These are phyloP conservation scores for Penicillium manginii DNA, from an alignment of 495 filamentous ascomycete species.

Conservation along the genomic window DNA sequence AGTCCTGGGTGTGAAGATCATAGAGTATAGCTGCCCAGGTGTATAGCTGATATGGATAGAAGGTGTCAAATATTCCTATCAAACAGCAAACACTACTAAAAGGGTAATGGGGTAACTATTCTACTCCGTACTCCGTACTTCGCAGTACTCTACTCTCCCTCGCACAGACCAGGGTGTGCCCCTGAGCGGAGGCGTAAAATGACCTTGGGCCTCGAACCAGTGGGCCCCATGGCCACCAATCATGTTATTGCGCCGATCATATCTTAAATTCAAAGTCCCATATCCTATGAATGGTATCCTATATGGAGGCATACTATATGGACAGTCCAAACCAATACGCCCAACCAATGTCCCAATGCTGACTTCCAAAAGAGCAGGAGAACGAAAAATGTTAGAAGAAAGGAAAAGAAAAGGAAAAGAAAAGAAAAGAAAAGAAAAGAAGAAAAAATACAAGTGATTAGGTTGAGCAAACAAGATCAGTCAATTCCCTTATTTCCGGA, in stretches of 20 bases:
- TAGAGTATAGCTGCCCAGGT: too few relatives aligned
- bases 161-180: conserved; percentile 33
- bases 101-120: too few relatives aligned
- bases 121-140: too few relatives aligned
- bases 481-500: conserved; percentile 44
- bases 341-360: conserved; percentile 14
- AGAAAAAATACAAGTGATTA: neutral
- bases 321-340: conserved; percentile 12
- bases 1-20: too few relatives aligned
- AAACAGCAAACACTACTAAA: too few relatives aligned
- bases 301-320: too few relatives aligned
- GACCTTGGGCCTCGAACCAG: conserved; percentile 24
- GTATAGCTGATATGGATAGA: too few relatives aligned
- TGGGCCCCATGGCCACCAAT: conserved; percentile 17
- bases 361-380: conserved; percentile 3
- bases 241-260: conserved; percentile 1
- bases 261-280: too few relatives aligned
- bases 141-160: neutral
- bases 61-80: too few relatives aligned
- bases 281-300: too few relatives aligned
- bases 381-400: conserved; percentile 9
- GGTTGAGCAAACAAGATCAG: neutral
- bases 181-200: conserved; percentile 25
- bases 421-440: conserved; percentile 14
- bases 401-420: conserved; percentile 17